phyloP scores from a whole-genome alignment of 2,329 filamentous ascomycete genomes.

The Aspergillus vadensis region DNA sequence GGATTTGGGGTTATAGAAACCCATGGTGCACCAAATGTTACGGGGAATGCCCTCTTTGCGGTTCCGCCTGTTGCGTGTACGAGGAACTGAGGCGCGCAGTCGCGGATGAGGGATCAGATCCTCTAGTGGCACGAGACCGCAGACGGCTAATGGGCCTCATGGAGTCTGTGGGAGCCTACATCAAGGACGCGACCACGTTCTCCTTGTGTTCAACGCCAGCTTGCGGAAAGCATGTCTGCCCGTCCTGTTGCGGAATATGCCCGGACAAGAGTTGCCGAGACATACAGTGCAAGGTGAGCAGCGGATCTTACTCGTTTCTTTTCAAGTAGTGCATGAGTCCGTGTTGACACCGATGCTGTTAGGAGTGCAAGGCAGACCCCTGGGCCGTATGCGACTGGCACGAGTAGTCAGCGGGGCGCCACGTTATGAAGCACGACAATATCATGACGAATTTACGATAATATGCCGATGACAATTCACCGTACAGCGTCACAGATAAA shows the following conservation, averaged over 20 bases:
- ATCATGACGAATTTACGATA: constrained; percentile 2
- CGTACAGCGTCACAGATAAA: too few species aligned
- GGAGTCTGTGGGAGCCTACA: constrained; percentile 23
- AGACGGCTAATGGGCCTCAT: constrained; percentile 25
- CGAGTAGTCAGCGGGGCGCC: constrained; percentile 9
- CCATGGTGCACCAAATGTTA: constrained; percentile 35
- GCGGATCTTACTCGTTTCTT: not conserved
- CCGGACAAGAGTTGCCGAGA: constrained; percentile 35
- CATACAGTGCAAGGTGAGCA: constrained; percentile 36
- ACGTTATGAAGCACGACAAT: constrained; percentile 29
- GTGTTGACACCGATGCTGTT: constrained; percentile 7
- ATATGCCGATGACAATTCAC: too few species aligned
- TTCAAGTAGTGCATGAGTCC: not conserved
- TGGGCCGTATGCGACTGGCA: constrained; percentile 40
- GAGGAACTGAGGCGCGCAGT: constrained; percentile 14
- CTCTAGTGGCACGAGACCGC: constrained; percentile 19
- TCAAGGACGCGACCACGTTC: constrained; percentile 36
- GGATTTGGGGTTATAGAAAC: constrained; percentile 35
- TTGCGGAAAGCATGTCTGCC: constrained; percentile 37
- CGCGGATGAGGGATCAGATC: constrained; percentile 17
- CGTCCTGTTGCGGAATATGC: constrained; percentile 39
- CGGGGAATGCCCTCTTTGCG: constrained; percentile 32
- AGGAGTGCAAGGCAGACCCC: constrained; percentile 38
- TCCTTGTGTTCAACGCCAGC: constrained; percentile 34
- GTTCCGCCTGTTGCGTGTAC: constrained; percentile 36